Conservation (phyloP, 208 protist genomes). For the Wallacemonas sp. region DNA sequence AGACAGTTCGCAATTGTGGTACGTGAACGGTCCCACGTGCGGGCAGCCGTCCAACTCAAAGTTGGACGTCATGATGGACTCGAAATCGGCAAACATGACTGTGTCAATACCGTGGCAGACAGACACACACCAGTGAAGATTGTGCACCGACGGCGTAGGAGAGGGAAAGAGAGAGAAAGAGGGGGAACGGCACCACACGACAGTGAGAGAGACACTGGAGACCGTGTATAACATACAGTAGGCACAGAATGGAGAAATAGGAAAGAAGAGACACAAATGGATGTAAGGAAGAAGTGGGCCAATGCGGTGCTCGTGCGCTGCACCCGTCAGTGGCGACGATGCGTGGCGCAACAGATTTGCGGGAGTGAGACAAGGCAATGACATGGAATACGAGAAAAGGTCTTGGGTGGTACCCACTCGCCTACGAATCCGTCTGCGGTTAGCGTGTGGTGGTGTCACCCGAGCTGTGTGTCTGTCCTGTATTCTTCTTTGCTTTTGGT, state of each 20-base stretch:
- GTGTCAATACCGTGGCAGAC: background rate
- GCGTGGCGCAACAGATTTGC: too few relatives aligned
- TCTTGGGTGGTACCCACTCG: too few relatives aligned
- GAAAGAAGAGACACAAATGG: background rate
- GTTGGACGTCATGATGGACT: conserved; percentile 67
- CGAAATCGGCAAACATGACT: conserved; percentile 66
- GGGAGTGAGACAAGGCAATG: too few relatives aligned
- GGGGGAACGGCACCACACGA: background rate
- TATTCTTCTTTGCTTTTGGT: too few relatives aligned
- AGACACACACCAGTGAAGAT: background rate
- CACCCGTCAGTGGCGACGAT: too few relatives aligned
- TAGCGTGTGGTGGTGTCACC: too few relatives aligned
- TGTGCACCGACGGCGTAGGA: background rate
- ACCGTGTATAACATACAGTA: conserved; percentile 4
- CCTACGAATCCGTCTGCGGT: too few relatives aligned
- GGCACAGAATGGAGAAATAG: background rate
- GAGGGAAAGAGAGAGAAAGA: conserved; percentile 3
- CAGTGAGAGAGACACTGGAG: background rate
- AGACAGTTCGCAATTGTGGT: conserved; percentile 49
- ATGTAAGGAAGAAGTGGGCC: too few relatives aligned
- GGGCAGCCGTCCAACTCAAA: conserved; percentile 80
- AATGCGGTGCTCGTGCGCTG: too few relatives aligned
- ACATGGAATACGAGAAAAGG: too few relatives aligned
- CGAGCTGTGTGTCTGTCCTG: too few relatives aligned
- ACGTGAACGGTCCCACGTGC: conserved; percentile 80